Evolutionary conservation across 768 basidiomycete genomes (phyloP).

Genomic region (Podaxis rugospora): DNA sequence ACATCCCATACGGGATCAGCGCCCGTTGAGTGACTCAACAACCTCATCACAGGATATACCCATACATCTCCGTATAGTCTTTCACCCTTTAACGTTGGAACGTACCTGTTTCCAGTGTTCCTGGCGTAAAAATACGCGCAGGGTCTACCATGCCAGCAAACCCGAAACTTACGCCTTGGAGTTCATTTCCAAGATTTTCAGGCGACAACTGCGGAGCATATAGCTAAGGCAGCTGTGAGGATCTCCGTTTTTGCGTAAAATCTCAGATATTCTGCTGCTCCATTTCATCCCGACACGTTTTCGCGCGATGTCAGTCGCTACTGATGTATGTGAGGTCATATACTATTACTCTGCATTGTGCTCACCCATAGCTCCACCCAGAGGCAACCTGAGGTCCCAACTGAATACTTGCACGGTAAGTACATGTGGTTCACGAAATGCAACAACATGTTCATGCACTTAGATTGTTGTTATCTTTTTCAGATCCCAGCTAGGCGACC

Average conservation of each 20-base stretch:
- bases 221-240: not conserved
- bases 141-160: not conserved
- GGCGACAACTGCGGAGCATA: not conserved
- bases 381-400: no score
- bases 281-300: not conserved
- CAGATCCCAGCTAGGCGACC: no score
- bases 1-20: not conserved
- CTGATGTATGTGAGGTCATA: conserved; percentile 6
- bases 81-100: not conserved
- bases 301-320: not conserved
- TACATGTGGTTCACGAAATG: no score
- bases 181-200: not conserved
- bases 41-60: not conserved
- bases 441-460: no score
- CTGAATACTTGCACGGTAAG: no score
- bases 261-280: not conserved
- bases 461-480: no score
- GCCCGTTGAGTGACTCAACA: not conserved
- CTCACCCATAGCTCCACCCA: no score
- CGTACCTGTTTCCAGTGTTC: not conserved
- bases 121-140: not conserved
- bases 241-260: not conserved
- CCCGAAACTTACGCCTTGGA: not conserved
- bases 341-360: no score
- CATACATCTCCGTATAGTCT: not conserved